These are phyloP conservation scores for Trapa incisa DNA, from an alignment of 345 rosid genomes.

Conservation along the genomic window DNA sequence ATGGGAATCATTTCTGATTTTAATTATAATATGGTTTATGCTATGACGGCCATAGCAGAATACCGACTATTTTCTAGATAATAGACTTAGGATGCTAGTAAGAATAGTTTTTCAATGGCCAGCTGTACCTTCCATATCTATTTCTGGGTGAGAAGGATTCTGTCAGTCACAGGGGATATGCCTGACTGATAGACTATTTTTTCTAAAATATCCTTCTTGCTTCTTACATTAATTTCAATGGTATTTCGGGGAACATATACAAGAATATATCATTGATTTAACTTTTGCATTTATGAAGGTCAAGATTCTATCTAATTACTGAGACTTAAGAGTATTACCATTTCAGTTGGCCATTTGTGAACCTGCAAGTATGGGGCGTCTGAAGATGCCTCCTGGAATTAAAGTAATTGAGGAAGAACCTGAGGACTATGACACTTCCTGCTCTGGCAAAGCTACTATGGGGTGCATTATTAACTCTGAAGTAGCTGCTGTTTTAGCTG, in stretches of 20 bases:
- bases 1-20: background rate
- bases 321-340: background rate
- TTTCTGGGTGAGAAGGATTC: no score
- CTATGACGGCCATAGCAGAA: background rate
- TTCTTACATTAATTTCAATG: background rate
- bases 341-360: background rate
- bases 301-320: background rate
- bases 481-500: conserved; percentile 85
- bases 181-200: background rate
- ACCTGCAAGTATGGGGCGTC: conserved; percentile 58
- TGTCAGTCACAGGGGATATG: background rate
- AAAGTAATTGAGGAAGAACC: conserved; percentile 92
- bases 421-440: conserved; percentile 53
- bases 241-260: background rate
- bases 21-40: background rate
- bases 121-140: no score
- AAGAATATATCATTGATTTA: background rate
- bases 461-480: conserved; percentile 84
- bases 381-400: conserved; percentile 81
- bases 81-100: no score
- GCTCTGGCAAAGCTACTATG: conserved; percentile 45
- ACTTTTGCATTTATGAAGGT: conserved; percentile 6
- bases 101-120: no score
- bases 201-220: background rate
- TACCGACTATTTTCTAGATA: no score